Percentiles rank a stretch among this genome's conserved stretches.
These are phyloP conservation scores for Sphaerulina vaccinii DNA, from an alignment of 2,329 filamentous ascomycete species.

Conservation along the genomic window DNA sequence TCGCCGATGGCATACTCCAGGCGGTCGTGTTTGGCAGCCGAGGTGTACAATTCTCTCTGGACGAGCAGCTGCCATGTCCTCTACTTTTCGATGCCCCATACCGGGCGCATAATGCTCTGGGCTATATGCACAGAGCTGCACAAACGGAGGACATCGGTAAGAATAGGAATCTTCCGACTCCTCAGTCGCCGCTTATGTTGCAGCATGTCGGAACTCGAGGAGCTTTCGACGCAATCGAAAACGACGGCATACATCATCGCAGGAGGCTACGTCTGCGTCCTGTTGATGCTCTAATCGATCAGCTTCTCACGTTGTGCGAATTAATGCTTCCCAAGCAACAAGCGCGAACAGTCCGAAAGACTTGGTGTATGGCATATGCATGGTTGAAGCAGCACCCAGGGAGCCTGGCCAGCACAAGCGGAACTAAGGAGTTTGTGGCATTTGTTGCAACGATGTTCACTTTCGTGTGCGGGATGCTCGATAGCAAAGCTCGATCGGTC, in stretches of 20 bases:
- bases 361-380: constrained; percentile 34
- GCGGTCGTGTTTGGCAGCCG: constrained; percentile 28
- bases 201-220: constrained; percentile 24
- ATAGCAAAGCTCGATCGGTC: constrained; percentile 30
- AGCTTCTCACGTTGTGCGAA: constrained; percentile 32
- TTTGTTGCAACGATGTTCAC: constrained; percentile 43
- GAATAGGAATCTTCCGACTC: constrained; percentile 29
- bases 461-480: constrained; percentile 36
- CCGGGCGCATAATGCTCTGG: constrained; percentile 26
- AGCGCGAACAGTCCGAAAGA: constrained; percentile 24
- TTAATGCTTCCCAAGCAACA: constrained; percentile 30
- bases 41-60: constrained; percentile 29
- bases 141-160: constrained; percentile 29
- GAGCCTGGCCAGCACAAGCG: constrained; percentile 18
- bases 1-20: constrained; percentile 19
- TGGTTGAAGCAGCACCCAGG: constrained; percentile 22
- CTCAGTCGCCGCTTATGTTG: constrained; percentile 15
- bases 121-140: neutral
- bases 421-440: constrained; percentile 38
- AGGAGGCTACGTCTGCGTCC: constrained; percentile 32
- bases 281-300: constrained; percentile 21
- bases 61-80: constrained; percentile 24
- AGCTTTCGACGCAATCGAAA: constrained; percentile 29
- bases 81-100: constrained; percentile 27
- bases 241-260: constrained; percentile 31